Evolutionary conservation across 2,329 filamentous ascomycete genomes (phyloP), one percentile per base, ranked within the genome.

Genomic region (Alternaria brassicae): DNA sequence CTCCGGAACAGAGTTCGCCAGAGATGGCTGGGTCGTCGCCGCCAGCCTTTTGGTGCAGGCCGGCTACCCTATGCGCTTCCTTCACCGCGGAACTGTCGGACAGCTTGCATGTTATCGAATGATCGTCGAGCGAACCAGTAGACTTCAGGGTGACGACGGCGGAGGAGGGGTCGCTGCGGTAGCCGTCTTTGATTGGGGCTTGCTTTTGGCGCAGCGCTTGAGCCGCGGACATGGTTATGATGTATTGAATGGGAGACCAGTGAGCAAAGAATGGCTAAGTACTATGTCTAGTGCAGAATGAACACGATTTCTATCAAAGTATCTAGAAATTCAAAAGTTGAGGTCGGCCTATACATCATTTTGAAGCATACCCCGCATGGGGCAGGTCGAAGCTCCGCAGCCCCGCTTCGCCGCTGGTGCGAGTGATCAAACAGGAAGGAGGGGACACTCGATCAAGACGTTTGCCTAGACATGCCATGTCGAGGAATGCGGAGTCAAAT

Each of bases 1-100:
- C 81, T 12, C 82, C 81, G 0, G 77, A 80, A 73, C 82, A 84
- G 2, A 83, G 74, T 62, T 83, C 81, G 55, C 81, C 81, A 1
- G 78, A 81, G 49, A 84, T 77, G 3, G 69, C 59, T 9, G 78
- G 75, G 34, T 77, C 73, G 12, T 77, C 74, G 37, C 82, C 82
- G 36, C 82, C 82, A 3, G 81, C 81, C 63, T 79, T 79, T 41
- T 78, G 79, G 64, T 84, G 82, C 37, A 84, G 74, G 28, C 81
- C 82, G 2, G 82, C 82, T 44, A 82, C 71, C 53, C 76, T 71
- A 30, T 78, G 72, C 10, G 81, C 81, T 56, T 77, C 74, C 53
- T 76, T 73, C 37, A 78, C 70, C 5, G 79, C 75, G 28, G 77
- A 69, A 53, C 80, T 77, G 17, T 79, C 80, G 15, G 77, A 76